Evolutionary conservation across 805 yeast genomes (phyloP).

Genomic region (Candida arabinofermentans): DNA sequence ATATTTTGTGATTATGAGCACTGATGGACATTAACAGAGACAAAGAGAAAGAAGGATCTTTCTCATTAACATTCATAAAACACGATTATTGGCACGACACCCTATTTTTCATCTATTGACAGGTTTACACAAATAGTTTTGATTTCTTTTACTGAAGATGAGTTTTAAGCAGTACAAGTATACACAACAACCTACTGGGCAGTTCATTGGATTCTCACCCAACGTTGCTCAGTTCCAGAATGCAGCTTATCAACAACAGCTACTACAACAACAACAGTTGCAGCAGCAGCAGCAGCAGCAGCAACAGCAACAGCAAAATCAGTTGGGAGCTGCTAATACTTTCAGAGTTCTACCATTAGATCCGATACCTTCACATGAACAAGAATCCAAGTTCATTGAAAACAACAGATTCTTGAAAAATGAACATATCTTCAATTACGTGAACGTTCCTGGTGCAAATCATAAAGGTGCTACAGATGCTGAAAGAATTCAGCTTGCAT

Average conservation of each 20-base stretch:
- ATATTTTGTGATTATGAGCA: too few species aligned
- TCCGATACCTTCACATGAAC: slow-evolving; percentile 30
- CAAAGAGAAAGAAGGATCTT: too few species aligned
- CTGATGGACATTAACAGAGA: too few species aligned
- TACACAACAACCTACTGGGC: neutral
- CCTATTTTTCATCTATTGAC: too few species aligned
- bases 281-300: neutral
- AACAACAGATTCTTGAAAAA: slow-evolving; percentile 27
- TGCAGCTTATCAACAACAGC: neutral
- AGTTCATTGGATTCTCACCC: neutral
- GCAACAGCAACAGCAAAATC: neutral
- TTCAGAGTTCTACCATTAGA: slow-evolving; percentile 29
- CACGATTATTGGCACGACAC: too few species aligned
- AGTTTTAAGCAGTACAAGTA: neutral
- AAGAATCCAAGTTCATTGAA: slow-evolving; percentile 30
- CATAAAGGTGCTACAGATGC: slow-evolving; percentile 58
- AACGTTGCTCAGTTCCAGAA: neutral
- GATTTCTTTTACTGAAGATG: neutral
- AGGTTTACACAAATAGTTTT: too few species aligned
- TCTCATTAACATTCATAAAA: too few species aligned
- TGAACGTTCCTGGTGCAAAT: slow-evolving; percentile 32
- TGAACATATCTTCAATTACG: slow-evolving; percentile 28
- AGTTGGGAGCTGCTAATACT: neutral
- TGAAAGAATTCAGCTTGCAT: slow-evolving; percentile 65
- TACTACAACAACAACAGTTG: neutral